These are phyloP conservation scores for Sporobolus alterniflorus DNA, from an alignment of 202 grass and related monocot species.

Conservation along the genomic window DNA sequence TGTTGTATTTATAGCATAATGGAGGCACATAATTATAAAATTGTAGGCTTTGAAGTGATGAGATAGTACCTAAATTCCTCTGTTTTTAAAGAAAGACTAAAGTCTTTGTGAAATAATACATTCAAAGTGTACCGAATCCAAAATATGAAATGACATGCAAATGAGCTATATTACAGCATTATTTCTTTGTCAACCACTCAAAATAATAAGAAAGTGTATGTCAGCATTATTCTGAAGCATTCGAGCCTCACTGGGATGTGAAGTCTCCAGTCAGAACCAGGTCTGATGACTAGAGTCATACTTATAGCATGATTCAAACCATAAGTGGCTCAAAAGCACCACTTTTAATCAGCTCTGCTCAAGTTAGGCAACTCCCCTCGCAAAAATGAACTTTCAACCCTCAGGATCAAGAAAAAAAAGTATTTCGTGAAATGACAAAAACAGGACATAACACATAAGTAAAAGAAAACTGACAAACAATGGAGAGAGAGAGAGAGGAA, in stretches of 20 bases:
- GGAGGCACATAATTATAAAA: not conserved
- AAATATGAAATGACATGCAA: not conserved
- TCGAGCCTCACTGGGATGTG: not conserved
- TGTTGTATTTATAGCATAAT: not conserved
- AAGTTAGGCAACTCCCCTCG: not conserved
- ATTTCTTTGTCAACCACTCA: conserved; percentile 7
- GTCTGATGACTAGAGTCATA: not conserved
- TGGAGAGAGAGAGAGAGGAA: conserved; percentile 27
- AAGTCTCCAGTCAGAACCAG: not conserved
- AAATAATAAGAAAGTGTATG: not conserved
- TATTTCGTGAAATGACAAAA: not conserved
- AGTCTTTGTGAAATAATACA: not conserved
- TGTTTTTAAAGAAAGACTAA: not conserved
- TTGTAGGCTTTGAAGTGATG: not conserved
- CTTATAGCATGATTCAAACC: not conserved
- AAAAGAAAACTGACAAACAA: conserved; percentile 16
- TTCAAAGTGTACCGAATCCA: not conserved
- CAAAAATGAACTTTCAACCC: not conserved
- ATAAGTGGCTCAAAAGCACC: conserved; percentile 6
- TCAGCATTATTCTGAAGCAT: not conserved
- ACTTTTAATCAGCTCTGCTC: not conserved
- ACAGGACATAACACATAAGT: no score
- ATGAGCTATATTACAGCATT: not conserved
- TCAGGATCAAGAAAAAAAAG: conserved; percentile 2
- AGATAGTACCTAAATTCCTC: not conserved